Conservation (phyloP, 2,329 filamentous ascomycete genomes). For the Aotearoamyces nothofagi region DNA sequence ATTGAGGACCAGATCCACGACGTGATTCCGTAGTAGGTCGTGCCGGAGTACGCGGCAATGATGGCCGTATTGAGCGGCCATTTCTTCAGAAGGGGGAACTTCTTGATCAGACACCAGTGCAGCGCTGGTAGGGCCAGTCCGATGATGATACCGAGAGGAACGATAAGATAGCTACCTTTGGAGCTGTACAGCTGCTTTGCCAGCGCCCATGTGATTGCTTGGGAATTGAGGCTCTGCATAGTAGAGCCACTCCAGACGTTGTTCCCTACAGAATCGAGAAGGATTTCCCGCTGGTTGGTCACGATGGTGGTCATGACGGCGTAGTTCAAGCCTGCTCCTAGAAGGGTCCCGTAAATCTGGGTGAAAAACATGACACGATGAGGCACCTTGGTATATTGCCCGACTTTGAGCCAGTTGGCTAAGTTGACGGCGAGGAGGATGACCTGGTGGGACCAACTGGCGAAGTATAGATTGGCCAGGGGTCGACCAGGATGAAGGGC, state of each 20-base stretch:
- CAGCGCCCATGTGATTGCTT: constrained; percentile 28
- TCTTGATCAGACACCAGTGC: background rate
- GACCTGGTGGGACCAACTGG: constrained; percentile 41
- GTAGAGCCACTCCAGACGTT: constrained; percentile 33
- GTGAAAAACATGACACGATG: constrained; percentile 27
- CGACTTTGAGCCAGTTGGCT: constrained; percentile 39
- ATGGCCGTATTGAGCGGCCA: constrained; percentile 20
- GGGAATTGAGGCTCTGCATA: constrained; percentile 30
- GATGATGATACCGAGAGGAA: constrained; percentile 33
- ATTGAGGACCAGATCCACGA: constrained; percentile 22
- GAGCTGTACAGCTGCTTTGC: constrained; percentile 35
- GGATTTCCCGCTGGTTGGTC: constrained; percentile 24
- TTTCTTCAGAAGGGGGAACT: no score
- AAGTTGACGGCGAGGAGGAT: constrained; percentile 33
- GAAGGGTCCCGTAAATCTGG: constrained; percentile 26
- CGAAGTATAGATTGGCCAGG: constrained; percentile 30
- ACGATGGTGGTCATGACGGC: constrained; percentile 30
- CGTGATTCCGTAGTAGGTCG: background rate
- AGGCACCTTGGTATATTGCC: constrained; percentile 37
- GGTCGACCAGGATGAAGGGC: constrained; percentile 27
- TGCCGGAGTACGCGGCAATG: constrained; percentile 26
- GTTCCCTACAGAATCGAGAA: constrained; percentile 25
- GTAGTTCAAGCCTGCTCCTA: constrained; percentile 30
- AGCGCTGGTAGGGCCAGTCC: no score
- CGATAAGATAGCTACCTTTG: constrained; percentile 27